A percentile compares a stretch with the other conserved stretches of the same genome.
Conservation (phyloP, 83 land plant genomes). For the Diphasiastrum complanatum region DNA sequence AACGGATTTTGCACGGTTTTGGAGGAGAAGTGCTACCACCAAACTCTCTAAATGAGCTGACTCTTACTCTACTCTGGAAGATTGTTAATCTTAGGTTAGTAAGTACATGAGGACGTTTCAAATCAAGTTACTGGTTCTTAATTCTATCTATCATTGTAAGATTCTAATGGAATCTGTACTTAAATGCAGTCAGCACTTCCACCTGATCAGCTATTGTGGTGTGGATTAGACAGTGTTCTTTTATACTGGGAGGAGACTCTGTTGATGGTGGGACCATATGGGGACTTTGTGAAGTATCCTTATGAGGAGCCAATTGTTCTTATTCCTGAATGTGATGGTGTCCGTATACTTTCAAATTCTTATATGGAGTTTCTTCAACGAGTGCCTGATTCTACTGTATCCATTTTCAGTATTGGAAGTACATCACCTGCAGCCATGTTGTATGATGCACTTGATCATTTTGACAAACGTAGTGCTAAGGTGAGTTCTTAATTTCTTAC, state of each 20-base stretch:
- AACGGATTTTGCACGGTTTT: no score
- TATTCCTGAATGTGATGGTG: slow-evolving; percentile 98
- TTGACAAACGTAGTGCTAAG: slow-evolving; percentile 92
- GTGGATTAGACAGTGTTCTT: slow-evolving; percentile 88
- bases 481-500: slow-evolving; percentile 37
- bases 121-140: no score
- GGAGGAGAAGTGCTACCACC: no score
- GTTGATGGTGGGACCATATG: slow-evolving; percentile 92
- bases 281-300: slow-evolving; percentile 55
- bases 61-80: no score
- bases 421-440: slow-evolving; percentile 84
- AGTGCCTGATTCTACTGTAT: slow-evolving; percentile 87
- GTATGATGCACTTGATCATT: slow-evolving; percentile 96
- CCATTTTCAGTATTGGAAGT: slow-evolving; percentile 91
- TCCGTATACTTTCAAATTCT: slow-evolving; percentile 83
- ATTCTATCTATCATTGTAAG: no score
- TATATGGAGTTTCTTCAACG: slow-evolving; percentile 93
- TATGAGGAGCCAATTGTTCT: slow-evolving; percentile 89
- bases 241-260: slow-evolving; percentile 89
- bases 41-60: no score
- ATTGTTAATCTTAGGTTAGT: no score
- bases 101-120: no score
- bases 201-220: slow-evolving; percentile 95
- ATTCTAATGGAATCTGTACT: not conserved
- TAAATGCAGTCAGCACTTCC: slow-evolving; percentile 76